Evolutionary conservation across 1,284 basidiomycete species (phyloP).

Genomic region (Papiliotrema laurentii): DNA sequence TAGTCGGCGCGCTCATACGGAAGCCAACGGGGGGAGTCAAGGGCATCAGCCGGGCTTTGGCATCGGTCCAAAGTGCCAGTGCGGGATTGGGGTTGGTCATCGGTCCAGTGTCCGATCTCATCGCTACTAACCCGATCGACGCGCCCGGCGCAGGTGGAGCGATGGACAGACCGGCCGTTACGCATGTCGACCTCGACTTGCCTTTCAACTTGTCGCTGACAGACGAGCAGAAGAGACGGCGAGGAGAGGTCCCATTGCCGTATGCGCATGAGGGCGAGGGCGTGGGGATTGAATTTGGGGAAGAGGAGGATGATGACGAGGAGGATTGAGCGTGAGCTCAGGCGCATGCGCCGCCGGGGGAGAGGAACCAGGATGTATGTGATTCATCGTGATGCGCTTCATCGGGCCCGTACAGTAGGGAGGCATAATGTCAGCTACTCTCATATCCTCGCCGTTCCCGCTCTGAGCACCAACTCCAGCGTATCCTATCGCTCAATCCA

Average conservation of each 20-base stretch:
- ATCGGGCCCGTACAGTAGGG: too few species aligned
- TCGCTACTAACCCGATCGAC: conserved; percentile 3
- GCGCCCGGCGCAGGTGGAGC: neutral
- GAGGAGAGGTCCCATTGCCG: conserved; percentile 75
- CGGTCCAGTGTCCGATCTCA: conserved; percentile 6
- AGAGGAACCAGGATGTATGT: too few species aligned
- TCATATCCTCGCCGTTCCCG: too few species aligned
- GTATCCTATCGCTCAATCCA: too few species aligned
- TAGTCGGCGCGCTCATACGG: conserved; percentile 35
- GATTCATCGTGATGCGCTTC: too few species aligned
- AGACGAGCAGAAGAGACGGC: conserved; percentile 70
- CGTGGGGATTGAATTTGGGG: conserved; percentile 26
- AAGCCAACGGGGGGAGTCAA: conserved; percentile 46
- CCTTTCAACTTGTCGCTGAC: conserved; percentile 82
- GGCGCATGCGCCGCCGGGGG: too few species aligned
- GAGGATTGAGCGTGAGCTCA: conserved; percentile 31
- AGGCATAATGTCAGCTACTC: too few species aligned
- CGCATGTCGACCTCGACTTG: conserved; percentile 54
- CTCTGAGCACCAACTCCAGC: too few species aligned
- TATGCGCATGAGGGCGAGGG: conserved; percentile 73
- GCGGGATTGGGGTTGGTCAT: neutral
- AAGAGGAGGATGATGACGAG: conserved; percentile 39
- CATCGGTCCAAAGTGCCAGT: conserved; percentile 9
- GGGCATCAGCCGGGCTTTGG: conserved; percentile 36
- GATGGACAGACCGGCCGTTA: conserved; percentile 35